Percentiles rank a stretch among this genome's conserved stretches.
Conservation (phyloP, 305 asterid genomes). For the Coffea humblotiana region DNA sequence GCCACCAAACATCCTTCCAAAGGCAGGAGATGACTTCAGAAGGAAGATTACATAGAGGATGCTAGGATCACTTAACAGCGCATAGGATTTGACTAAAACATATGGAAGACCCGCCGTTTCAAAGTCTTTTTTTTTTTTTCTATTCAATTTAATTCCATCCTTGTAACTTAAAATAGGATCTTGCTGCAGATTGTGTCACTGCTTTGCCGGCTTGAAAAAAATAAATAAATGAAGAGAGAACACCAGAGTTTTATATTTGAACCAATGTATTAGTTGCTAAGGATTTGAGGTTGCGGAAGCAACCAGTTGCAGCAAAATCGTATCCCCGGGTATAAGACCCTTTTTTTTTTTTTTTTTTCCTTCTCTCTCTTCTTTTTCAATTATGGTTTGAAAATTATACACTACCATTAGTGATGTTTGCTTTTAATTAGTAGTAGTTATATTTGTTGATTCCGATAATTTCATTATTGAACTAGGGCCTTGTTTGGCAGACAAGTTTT, state of each 20-base stretch:
- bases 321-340: not conserved
- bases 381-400: not conserved
- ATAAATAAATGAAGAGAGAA: not conserved
- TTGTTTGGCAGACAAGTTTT: no score
- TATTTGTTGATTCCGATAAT: no score
- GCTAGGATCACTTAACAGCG: slow-evolving; percentile 3
- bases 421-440: no score
- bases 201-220: slow-evolving; percentile 10
- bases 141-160: not conserved
- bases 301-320: not conserved
- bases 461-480: no score
- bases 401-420: not conserved
- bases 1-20: slow-evolving; percentile 5
- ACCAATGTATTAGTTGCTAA: not conserved
- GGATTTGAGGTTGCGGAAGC: not conserved
- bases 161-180: not conserved
- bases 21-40: slow-evolving; percentile 6
- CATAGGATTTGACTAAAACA: not conserved
- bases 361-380: not conserved
- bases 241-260: not conserved
- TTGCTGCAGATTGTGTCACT: not conserved
- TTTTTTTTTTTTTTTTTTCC: not conserved
- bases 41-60: not conserved
- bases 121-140: not conserved
- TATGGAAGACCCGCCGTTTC: not conserved